Base-by-base conservation (phyloP, 495 filamentous ascomycete species). In the Daldinia loculata region DNA sequence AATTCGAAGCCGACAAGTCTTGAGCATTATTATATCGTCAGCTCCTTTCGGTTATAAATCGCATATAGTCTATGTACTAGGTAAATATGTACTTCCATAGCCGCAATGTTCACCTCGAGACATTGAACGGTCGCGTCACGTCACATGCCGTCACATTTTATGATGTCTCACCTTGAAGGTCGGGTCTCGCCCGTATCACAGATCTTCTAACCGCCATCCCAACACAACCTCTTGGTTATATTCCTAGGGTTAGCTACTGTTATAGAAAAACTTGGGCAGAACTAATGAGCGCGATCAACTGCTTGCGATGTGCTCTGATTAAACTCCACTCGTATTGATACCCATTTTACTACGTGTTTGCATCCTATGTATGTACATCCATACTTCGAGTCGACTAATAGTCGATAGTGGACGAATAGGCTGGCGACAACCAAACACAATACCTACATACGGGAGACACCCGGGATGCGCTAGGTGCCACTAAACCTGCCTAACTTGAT, bases 141-240 rank as follows among this genome's bases (percentile, higher is more conserved):
- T 71, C 51, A 66, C 62, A 66, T 70, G 15, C 62, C 58, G 63
- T 71, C 69, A 63, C 63, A 67, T 66, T 59, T 43, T 12, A 64
- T 57, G 39, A 17, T 65, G 68, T 71, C 62, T 71, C 52, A 67
- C 63, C 52, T 53, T 61, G 39, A 32, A 30, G 58, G 63, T 59
- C 62, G 51, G 58, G 34, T 66, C 52, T 67, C 58, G 41, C 56
- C 57, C 58, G 58, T 62, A 71, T 43, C 69, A 66, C 53, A 59
- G 52, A 69, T 69, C 53, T 53, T 52, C 36, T 22, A 34, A 19
- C 51, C 38, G 34, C 36, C 34, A 60, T 30, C 34, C 17, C 27
- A 48, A 55, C 52, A 55, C 43, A 7, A 38, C 52, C 34, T 69
- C 27, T 57, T 43, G 29, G 45, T 56, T 60, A 32, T 29, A 9